Percentiles rank a stretch among this genome's conserved stretches.
Evolutionary conservation across 2,329 filamentous ascomycete genomes (phyloP).

Genomic region (Colletotrichum noveboracense): DNA sequence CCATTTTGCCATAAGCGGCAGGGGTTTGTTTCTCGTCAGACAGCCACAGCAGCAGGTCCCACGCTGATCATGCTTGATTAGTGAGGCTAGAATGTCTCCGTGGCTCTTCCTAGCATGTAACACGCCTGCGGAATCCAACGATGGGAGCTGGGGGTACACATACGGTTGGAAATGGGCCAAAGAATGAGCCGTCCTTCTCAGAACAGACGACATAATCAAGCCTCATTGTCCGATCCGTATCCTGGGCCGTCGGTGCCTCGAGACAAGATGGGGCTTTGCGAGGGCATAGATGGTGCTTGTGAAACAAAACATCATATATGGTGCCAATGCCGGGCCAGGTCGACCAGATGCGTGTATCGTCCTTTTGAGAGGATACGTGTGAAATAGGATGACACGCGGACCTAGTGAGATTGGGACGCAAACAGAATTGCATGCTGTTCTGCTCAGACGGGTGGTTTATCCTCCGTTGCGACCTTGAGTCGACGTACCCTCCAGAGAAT

Average conservation of each 20-base stretch:
- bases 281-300: not conserved
- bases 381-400: not conserved
- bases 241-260: not conserved
- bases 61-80: constrained; percentile 2
- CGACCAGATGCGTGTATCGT: not conserved
- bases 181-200: not conserved
- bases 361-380: not conserved
- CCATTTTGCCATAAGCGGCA: not conserved
- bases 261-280: not conserved
- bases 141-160: not conserved
- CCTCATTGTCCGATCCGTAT: not conserved
- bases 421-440: not conserved
- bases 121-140: constrained; percentile 6
- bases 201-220: not conserved
- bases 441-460: not conserved
- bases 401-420: not conserved
- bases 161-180: not conserved
- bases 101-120: not conserved
- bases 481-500: not conserved
- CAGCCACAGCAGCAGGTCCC: constrained; percentile 1
- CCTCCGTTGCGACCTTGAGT: not conserved
- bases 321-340: not conserved
- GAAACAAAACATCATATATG: not conserved
- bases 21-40: constrained; percentile 7
- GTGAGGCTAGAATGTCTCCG: not conserved